Evolutionary conservation across 2,329 filamentous ascomycete species (phyloP).

Genomic region (Exophiala alcalophila): DNA sequence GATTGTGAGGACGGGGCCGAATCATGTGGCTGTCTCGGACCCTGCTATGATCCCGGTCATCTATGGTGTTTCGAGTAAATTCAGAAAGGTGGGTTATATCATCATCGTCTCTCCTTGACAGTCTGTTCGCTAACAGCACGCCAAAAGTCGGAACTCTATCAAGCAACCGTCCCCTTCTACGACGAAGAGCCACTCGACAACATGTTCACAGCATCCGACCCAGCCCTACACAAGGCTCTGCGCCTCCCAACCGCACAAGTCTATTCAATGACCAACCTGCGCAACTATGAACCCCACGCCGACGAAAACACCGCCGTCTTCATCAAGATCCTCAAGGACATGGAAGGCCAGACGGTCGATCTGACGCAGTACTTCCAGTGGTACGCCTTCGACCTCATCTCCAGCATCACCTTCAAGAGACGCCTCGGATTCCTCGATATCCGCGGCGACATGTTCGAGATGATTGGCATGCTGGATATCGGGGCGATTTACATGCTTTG

Average conservation of each 20-base stretch:
- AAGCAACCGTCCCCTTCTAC: constrained; percentile 1
- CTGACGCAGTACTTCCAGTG: constrained; percentile 64
- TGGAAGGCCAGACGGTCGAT: constrained; percentile 17
- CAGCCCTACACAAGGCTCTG: constrained; percentile 11
- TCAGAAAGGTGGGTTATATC: constrained; percentile 6
- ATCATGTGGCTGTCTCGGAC: constrained; percentile 14
- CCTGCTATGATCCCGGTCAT: constrained; percentile 12
- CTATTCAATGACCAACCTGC: constrained; percentile 49
- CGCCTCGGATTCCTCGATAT: constrained; percentile 71
- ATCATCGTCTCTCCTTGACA: too few relatives aligned
- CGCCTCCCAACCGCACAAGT: constrained; percentile 41
- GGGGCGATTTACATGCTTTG: constrained; percentile 5
- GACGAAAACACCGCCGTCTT: constrained; percentile 33
- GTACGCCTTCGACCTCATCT: constrained; percentile 72
- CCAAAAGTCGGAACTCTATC: constrained; percentile 7
- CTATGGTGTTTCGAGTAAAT: constrained; percentile 11
- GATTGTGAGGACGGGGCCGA: constrained; percentile 20
- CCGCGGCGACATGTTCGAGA: constrained; percentile 64
- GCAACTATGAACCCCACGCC: constrained; percentile 49
- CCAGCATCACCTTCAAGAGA: constrained; percentile 49
- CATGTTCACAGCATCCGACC: constrained; percentile 18
- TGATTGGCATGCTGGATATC: too few relatives aligned
- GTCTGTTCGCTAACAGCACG: background rate
- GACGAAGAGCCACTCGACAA: constrained; percentile 6
- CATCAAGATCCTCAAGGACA: constrained; percentile 11